These are phyloP conservation scores for Carex parvula DNA, from an alignment of 176 grass and related monocot genomes.

Conservation along the genomic window DNA sequence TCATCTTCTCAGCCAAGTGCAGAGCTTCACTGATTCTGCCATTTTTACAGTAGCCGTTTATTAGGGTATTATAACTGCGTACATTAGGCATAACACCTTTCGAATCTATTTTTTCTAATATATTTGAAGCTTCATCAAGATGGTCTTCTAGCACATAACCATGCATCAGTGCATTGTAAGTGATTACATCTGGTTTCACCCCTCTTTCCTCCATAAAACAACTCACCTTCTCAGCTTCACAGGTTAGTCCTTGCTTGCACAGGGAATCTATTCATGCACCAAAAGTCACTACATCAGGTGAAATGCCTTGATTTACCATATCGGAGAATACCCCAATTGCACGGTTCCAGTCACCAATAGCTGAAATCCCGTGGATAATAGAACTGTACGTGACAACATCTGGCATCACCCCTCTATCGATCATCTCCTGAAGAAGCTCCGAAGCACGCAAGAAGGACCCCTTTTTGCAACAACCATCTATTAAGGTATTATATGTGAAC, in stretches of 20 bases:
- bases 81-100: too few species aligned
- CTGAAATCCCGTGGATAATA: slow-evolving; percentile 29
- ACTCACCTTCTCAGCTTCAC: slow-evolving; percentile 24
- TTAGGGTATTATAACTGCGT: too few species aligned
- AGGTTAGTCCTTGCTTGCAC: slow-evolving; percentile 9
- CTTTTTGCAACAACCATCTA: slow-evolving; percentile 20
- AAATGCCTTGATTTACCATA: background rate
- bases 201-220: slow-evolving; percentile 18
- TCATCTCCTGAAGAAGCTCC: background rate
- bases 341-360: slow-evolving; percentile 2
- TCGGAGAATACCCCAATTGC: background rate
- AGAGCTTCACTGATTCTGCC: too few species aligned
- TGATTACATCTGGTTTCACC: background rate
- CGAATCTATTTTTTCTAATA: too few species aligned
- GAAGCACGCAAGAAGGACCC: background rate
- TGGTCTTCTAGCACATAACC: background rate
- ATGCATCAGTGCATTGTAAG: background rate
- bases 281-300: background rate
- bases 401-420: background rate
- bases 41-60: too few species aligned
- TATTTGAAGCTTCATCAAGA: too few species aligned
- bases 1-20: too few species aligned
- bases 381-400: background rate
- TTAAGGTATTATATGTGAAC: background rate
- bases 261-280: slow-evolving; percentile 1